Base-by-base conservation (phyloP, 2,329 filamentous ascomycete species). In the Dactylellina drechsleri region DNA sequence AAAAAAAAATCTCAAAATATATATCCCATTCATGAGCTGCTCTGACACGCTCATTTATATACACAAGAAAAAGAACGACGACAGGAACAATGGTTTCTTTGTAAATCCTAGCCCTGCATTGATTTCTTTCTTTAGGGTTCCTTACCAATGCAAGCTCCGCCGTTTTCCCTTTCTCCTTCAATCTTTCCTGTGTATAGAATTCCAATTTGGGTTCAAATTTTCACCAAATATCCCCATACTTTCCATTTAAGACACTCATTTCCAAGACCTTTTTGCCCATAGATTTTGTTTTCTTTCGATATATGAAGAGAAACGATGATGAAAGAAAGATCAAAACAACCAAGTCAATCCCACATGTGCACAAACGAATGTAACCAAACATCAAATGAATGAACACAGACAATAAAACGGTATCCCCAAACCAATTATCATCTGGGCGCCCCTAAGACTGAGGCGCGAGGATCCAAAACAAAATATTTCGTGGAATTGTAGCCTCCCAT, bases 11-110 rank as follows among this genome's bases (percentile, higher is more conserved):
- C 23, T 57, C 28, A 53, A 59, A 57, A 66, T 45, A 45, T 56
- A 66, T 43, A 18, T 56, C 68, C 68, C 68, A 73, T 73, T 73
- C 68, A 73, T 73, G 68, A 73, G 68, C 66, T 71, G 68, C 66
- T 71, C 57, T 53, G 47, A 12, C 59, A 66, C 28, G 54, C 68
- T 66, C 68, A 66, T 66, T 72, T 66, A 75, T 74, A 67, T 75
- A 68, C 71, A 75, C 70, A 62, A 62, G 20, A 31, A 53, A 50
- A 59, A 16, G 50, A 68, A 66, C 31, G 61, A 50, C 54, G 53
- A 4, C 41, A 26, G 18, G 64, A 56, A 28, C 23, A 18, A 45
- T 65, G 10, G 31, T 43, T n/a, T 56, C 60, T 62, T 47, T 56
- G 45, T 31, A 43, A 47, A 15, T 53, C 41, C 40, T 60, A 15